phyloP scores from a whole-genome alignment of 176 grass and related monocot species.

The Leersia perrieri region DNA sequence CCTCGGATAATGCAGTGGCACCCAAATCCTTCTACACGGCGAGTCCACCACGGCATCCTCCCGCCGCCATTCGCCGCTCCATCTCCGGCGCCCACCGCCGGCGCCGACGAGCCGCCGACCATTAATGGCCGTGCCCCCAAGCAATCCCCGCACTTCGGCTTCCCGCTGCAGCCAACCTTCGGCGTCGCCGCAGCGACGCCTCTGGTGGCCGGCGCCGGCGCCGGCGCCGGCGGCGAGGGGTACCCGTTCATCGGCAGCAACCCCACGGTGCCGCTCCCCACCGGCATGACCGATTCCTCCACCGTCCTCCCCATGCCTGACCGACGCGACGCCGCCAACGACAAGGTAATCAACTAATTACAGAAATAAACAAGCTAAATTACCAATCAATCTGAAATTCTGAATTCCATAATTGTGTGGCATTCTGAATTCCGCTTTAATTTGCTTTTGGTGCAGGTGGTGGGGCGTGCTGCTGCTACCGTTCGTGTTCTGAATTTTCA shows the following conservation, averaged over 20 bases:
- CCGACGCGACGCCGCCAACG: slow-evolving; percentile 3
- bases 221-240: slow-evolving; percentile 30
- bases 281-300: slow-evolving; percentile 46
- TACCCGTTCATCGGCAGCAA: slow-evolving; percentile 62
- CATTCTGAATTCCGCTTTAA: no score
- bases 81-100: slow-evolving; percentile 25
- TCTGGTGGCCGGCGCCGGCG: background rate
- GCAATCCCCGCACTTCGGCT: slow-evolving; percentile 40
- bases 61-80: background rate
- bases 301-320: slow-evolving; percentile 45
- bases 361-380: background rate
- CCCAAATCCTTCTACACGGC: background rate
- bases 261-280: slow-evolving; percentile 54
- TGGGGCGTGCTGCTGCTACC: background rate
- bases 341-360: slow-evolving; percentile 35
- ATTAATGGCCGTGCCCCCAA: background rate
- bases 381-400: background rate
- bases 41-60: no score
- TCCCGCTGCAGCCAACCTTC: slow-evolving; percentile 48
- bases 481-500: background rate
- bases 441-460: slow-evolving; percentile 32
- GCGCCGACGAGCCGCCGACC: slow-evolving; percentile 19
- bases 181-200: slow-evolving; percentile 19
- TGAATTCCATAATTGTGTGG: background rate
- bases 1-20: slow-evolving; percentile 14